phyloP scores from a whole-genome alignment of 2,329 filamentous ascomycete species.

The Colletotrichum destructivum region DNA sequence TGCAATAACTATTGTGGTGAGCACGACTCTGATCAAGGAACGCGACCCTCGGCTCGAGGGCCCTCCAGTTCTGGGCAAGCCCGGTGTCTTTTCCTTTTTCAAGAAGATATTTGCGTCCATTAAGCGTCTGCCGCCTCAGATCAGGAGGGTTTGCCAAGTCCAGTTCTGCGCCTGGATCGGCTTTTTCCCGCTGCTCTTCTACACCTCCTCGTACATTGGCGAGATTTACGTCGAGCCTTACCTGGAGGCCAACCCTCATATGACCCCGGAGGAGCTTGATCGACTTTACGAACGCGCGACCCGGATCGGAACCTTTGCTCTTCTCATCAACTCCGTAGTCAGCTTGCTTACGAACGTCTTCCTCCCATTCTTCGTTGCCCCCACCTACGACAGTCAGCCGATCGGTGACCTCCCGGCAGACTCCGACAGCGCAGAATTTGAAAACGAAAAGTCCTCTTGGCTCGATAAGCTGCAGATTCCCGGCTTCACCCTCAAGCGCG shows the following conservation, averaged over 20 bases:
- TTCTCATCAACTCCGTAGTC: slow-evolving; percentile 89
- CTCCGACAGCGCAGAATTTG: slow-evolving; percentile 50
- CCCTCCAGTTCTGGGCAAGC: slow-evolving; percentile 70
- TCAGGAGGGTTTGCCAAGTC: slow-evolving; percentile 84
- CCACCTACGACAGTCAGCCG: slow-evolving; percentile 76
- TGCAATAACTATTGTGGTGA: slow-evolving; percentile 77
- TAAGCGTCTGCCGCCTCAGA: slow-evolving; percentile 83
- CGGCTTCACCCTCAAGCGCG: slow-evolving; percentile 87
- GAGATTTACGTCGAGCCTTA: slow-evolving; percentile 92
- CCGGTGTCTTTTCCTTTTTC: slow-evolving; percentile 85
- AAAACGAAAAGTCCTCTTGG: slow-evolving; percentile 56
- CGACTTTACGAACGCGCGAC: slow-evolving; percentile 87
- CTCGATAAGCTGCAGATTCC: slow-evolving; percentile 80
- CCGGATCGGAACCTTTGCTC: slow-evolving; percentile 87
- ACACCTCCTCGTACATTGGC: slow-evolving; percentile 93
- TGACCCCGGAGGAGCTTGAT: slow-evolving; percentile 83
- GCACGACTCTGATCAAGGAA: slow-evolving; percentile 79
- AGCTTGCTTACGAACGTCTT: slow-evolving; percentile 87
- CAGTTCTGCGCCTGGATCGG: slow-evolving; percentile 94
- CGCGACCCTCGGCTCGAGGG: slow-evolving; percentile 84
- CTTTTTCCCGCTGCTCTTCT: slow-evolving; percentile 96
- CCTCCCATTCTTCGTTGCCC: slow-evolving; percentile 87
- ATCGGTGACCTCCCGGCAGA: slow-evolving; percentile 51
- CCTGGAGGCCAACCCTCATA: slow-evolving; percentile 82
- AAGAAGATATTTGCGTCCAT: slow-evolving; percentile 82